phyloP scores from a whole-genome alignment of 345 rosid genomes.

The Populus tremula region DNA sequence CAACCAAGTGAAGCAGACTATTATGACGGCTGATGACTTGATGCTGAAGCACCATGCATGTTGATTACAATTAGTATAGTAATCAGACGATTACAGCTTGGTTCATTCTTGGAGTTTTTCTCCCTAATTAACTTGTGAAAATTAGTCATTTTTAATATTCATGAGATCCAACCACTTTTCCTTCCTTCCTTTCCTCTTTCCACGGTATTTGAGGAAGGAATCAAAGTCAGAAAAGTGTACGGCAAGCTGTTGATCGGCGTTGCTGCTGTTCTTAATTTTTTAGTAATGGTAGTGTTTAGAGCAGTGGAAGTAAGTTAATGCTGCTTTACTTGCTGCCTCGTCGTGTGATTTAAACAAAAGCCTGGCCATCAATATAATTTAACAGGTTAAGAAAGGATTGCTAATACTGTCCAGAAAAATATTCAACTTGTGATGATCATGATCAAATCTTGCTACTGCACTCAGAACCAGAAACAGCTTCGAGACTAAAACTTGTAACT shows the following conservation, averaged over 20 bases:
- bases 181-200: neutral
- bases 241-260: neutral
- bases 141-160: too few species aligned
- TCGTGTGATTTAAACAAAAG: neutral
- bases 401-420: neutral
- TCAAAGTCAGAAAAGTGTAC: neutral
- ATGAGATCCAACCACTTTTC: neutral
- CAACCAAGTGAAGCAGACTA: slow-evolving; percentile 26
- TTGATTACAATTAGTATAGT: too few species aligned
- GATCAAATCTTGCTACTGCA: neutral
- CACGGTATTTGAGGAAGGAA: neutral
- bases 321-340: neutral
- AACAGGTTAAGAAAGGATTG: neutral
- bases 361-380: neutral
- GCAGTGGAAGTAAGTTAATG: neutral
- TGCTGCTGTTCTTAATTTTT: neutral
- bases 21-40: slow-evolving; percentile 13
- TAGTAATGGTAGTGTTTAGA: neutral
- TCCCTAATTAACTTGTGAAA: neutral
- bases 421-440: neutral
- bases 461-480: neutral
- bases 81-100: neutral
- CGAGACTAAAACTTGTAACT: neutral
- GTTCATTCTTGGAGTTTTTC: neutral
- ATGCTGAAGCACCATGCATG: neutral